Conservation (phyloP, 2,329 filamentous ascomycete genomes). For the Penicillium thymicola region DNA sequence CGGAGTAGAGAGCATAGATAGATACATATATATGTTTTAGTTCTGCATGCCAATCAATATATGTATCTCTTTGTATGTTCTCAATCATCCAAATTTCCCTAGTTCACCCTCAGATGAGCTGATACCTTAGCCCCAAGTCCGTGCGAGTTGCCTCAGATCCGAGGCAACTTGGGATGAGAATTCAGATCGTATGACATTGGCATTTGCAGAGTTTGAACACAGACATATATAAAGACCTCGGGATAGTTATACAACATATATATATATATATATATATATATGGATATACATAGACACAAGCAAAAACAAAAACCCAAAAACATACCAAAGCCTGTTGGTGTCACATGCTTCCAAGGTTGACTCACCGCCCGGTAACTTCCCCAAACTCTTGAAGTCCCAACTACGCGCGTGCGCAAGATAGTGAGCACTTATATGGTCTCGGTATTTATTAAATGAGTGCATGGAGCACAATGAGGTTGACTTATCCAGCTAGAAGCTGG, state of each 20-base stretch:
- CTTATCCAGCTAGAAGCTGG: slow-evolving; percentile 36
- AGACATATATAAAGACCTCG: neutral
- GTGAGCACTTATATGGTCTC: neutral
- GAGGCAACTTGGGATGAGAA: neutral
- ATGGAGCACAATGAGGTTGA: slow-evolving; percentile 38
- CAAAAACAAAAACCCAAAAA: neutral
- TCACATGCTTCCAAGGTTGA: slow-evolving; percentile 5
- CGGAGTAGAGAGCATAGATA: neutral
- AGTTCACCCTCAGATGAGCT: neutral
- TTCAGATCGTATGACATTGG: neutral
- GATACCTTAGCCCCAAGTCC: slow-evolving; percentile 1
- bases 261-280: neutral
- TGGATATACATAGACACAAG: neutral
- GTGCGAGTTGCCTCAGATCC: slow-evolving; percentile 1
- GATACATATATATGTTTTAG: neutral
- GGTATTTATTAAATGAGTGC: slow-evolving; percentile 13
- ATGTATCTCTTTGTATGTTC: neutral
- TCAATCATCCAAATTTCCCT: neutral
- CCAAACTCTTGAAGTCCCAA: slow-evolving; percentile 1
- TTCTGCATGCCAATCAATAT: neutral
- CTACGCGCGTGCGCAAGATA: neutral
- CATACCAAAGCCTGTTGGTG: neutral
- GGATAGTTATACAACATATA: neutral
- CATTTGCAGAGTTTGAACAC: too few species aligned
- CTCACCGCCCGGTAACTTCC: slow-evolving; percentile 12